These are phyloP conservation scores for Sclerospora graminicola DNA, from an alignment of 352 stramenopile genomes.

Conservation along the genomic window DNA sequence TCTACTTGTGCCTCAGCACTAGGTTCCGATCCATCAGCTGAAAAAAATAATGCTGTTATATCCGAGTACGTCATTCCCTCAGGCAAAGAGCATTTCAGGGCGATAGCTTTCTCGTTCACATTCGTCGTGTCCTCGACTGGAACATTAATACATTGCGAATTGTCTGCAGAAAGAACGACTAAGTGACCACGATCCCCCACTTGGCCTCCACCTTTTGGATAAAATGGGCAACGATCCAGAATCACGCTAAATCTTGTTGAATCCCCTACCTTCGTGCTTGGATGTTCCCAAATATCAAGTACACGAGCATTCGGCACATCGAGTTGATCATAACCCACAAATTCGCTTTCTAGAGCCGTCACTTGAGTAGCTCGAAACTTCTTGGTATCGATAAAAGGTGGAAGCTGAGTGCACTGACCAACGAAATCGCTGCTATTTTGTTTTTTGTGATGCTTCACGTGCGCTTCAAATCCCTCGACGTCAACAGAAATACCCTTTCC, in stretches of 20 bases:
- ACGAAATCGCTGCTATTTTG: constrained; percentile 32
- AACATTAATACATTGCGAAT: constrained; percentile 4
- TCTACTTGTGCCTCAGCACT: constrained; percentile 40
- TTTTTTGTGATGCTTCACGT: constrained; percentile 41
- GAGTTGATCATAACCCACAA: constrained; percentile 54
- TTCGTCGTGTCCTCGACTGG: constrained; percentile 40
- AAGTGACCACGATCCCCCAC: constrained; percentile 52
- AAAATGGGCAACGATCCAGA: constrained; percentile 62
- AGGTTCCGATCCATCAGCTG: not conserved
- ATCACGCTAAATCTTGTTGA: constrained; percentile 24
- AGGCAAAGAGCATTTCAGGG: constrained; percentile 34
- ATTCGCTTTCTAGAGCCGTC: constrained; percentile 16
- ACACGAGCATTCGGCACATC: constrained; percentile 23
- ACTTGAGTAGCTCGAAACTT: not conserved
- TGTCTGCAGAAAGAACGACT: constrained; percentile 9
- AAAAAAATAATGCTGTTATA: constrained; percentile 15
- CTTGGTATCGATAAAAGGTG: not conserved
- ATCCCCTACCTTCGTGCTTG: constrained; percentile 3
- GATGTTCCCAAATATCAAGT: constrained; percentile 22
- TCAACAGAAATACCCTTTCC: constrained; percentile 54
- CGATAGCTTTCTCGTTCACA: constrained; percentile 28
- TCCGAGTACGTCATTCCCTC: constrained; percentile 15
- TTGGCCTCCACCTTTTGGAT: constrained; percentile 66
- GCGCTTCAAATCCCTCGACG: constrained; percentile 31
- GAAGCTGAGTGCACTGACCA: constrained; percentile 14